phyloP scores from a whole-genome alignment of 371 early-diverging fungal species.

The Rhizopus delemar region DNA sequence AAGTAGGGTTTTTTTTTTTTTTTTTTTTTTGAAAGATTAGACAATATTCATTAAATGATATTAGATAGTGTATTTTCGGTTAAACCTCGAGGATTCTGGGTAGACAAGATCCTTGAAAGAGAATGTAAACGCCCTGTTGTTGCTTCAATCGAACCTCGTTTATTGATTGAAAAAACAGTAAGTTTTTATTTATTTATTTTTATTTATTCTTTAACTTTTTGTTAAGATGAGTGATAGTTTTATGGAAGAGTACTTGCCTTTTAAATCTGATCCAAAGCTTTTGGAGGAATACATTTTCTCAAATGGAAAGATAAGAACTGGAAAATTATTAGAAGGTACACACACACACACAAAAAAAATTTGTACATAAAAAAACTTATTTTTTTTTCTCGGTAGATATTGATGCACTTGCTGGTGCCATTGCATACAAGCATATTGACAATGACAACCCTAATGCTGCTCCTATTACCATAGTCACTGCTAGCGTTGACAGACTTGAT shows the following conservation, averaged over 20 bases:
- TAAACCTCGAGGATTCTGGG: neutral
- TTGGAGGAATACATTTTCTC: conserved; percentile 81
- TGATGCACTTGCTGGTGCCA: conserved; percentile 82
- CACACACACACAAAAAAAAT: too few species aligned
- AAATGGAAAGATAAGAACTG: conserved; percentile 65
- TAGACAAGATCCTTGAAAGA: neutral
- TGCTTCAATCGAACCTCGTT: too few species aligned
- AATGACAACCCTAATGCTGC: conserved; percentile 58
- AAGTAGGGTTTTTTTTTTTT: too few species aligned
- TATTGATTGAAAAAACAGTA: conserved; percentile 20
- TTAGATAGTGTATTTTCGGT: neutral
- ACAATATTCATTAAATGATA: too few species aligned
- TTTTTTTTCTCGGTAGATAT: conserved; percentile 47
- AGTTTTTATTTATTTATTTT: neutral
- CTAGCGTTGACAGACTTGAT: conserved; percentile 89
- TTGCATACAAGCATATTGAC: conserved; percentile 80
- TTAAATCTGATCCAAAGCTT: conserved; percentile 71
- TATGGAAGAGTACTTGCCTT: conserved; percentile 76
- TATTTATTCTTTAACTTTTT: neutral
- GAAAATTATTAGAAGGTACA: conserved; percentile 63
- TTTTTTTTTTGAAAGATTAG: too few species aligned
- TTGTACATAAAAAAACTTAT: neutral
- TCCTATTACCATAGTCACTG: conserved; percentile 82
- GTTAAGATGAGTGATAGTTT: conserved; percentile 66
- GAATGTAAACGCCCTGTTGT: too few species aligned